Evolutionary conservation across 2,329 filamentous ascomycete genomes (phyloP), one percentile per base, ranked within the genome.

Genomic region (Ascochyta lentis): DNA sequence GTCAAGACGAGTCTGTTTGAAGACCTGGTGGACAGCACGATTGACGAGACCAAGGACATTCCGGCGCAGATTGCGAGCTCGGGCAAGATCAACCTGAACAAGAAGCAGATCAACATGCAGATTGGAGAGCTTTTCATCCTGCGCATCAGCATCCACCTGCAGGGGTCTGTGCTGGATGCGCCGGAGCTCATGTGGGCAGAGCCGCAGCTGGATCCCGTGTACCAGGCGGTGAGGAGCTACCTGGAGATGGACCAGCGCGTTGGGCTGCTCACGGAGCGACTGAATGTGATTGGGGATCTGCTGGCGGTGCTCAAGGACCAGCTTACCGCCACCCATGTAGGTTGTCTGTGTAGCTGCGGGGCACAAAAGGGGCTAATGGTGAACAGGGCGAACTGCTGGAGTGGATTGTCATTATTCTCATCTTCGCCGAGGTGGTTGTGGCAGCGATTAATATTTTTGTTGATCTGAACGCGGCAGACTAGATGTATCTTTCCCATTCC

Each of bases 111-210:
- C 81, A 98, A 98, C 81, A 98, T 98, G 93, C 93, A 98, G 78
- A 97, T 99, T 58, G 95, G 95, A 74, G 93, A 99, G 79, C 86
- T 99, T 49, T 99, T 99, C 77, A 98, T 99, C 71, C 81, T 99
- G 29, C 87, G 95, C 57, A 98, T 99, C 79, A 97, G 95, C 76
- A 98, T 99, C 70, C 96, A 99, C 78, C 84, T 99, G 46, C 96
- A 98, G 76, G 95, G 95, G 31, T 96, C 91, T 27, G 93, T 99
- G 6, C 88, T 99, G 35, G 95, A 99, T 75, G 96, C 93, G 9
- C 95, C 95, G 0, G 95, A 99, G 78, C 84, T 99, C 38, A 98
- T 99, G 84, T 99, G 95, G 95, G 91, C 94, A 29, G 95, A 99
- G 77, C 95, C 95, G 8, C 93, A 97, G 76, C 84, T 99, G 6